phyloP scores from a whole-genome alignment of 768 basidiomycete species.

The Paxillus rubicundulus region DNA sequence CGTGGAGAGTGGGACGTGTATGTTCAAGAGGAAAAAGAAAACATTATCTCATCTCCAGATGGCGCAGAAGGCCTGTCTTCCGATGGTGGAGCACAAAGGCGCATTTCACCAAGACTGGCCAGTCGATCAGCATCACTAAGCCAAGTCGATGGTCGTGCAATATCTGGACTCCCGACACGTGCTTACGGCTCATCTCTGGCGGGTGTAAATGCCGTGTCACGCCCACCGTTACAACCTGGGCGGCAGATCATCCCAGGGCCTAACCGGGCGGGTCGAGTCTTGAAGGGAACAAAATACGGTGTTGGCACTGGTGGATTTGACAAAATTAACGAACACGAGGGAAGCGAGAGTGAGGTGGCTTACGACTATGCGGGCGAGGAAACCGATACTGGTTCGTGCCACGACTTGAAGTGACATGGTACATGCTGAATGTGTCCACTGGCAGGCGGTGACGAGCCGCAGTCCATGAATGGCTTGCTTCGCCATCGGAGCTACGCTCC shows the following conservation, averaged over 20 bases:
- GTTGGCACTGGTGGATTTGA: slow-evolving; percentile 37
- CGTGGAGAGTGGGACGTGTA: slow-evolving; percentile 30
- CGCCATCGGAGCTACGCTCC: slow-evolving; percentile 29
- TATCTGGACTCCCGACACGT: slow-evolving; percentile 32
- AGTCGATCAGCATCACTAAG: slow-evolving; percentile 32
- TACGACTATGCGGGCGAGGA: slow-evolving; percentile 35
- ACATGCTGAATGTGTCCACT: slow-evolving; percentile 22
- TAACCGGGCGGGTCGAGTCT: slow-evolving; percentile 47
- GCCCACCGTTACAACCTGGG: slow-evolving; percentile 39
- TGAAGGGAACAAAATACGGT: slow-evolving; percentile 41
- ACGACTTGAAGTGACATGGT: slow-evolving; percentile 7
- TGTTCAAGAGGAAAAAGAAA: slow-evolving; percentile 42
- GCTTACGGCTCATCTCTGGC: slow-evolving; percentile 29
- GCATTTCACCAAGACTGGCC: slow-evolving; percentile 27
- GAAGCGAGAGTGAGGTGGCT: slow-evolving; percentile 39
- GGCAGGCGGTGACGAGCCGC: slow-evolving; percentile 32
- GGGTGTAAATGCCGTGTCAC: slow-evolving; percentile 35
- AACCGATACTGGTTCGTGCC: slow-evolving; percentile 39
- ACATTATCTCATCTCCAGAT: slow-evolving; percentile 29
- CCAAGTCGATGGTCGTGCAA: slow-evolving; percentile 35
- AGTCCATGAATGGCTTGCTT: slow-evolving; percentile 19
- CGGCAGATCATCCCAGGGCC: slow-evolving; percentile 45
- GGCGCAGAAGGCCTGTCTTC: slow-evolving; percentile 23
- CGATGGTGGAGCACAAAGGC: slow-evolving; percentile 20
- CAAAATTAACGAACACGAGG: slow-evolving; percentile 47